Evolutionary conservation across 2,329 filamentous ascomycete species (phyloP).

Genomic region (Capronia epimyces): DNA sequence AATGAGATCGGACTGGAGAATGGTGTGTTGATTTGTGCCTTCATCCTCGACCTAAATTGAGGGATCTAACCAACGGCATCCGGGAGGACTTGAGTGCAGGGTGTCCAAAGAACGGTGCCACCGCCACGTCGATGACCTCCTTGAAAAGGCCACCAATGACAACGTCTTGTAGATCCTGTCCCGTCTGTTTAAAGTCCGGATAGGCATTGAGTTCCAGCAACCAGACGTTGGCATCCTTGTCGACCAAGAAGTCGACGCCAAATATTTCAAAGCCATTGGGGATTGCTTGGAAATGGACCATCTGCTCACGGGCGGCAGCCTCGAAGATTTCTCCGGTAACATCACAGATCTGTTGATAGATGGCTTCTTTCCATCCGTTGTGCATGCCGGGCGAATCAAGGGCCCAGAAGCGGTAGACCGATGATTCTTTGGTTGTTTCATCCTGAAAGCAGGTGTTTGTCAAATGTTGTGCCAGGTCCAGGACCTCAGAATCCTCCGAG

Average conservation of each 20-base stretch:
- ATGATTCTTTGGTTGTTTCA: conserved; percentile 39
- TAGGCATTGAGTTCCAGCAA: conserved; percentile 92
- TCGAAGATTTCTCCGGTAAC: conserved; percentile 76
- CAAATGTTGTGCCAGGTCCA: conserved; percentile 68
- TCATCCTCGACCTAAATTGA: conserved; percentile 43
- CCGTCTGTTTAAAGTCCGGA: conserved; percentile 92
- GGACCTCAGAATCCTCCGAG: conserved; percentile 36
- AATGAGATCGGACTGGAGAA: conserved; percentile 55
- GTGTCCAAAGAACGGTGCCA: conserved; percentile 61
- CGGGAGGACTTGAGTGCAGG: conserved; percentile 13
- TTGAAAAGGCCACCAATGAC: conserved; percentile 73
- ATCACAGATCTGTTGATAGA: conserved; percentile 68
- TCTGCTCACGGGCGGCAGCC: conserved; percentile 76
- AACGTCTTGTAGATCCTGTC: conserved; percentile 59
- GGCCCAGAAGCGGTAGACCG: conserved; percentile 70
- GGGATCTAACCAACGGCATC: conserved; percentile 38
- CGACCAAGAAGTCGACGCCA: conserved; percentile 84
- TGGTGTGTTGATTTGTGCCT: conserved; percentile 34
- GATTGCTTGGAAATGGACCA: conserved; percentile 84
- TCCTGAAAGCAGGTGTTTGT: conserved; percentile 94
- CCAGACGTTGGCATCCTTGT: conserved; percentile 59
- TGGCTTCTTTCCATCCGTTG: conserved; percentile 49
- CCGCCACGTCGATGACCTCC: conserved; percentile 61
- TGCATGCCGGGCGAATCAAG: conserved; percentile 45
- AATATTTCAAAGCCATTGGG: conserved; percentile 88